phyloP scores from a whole-genome alignment of 441 rosid species.

The Viola pubescens region DNA sequence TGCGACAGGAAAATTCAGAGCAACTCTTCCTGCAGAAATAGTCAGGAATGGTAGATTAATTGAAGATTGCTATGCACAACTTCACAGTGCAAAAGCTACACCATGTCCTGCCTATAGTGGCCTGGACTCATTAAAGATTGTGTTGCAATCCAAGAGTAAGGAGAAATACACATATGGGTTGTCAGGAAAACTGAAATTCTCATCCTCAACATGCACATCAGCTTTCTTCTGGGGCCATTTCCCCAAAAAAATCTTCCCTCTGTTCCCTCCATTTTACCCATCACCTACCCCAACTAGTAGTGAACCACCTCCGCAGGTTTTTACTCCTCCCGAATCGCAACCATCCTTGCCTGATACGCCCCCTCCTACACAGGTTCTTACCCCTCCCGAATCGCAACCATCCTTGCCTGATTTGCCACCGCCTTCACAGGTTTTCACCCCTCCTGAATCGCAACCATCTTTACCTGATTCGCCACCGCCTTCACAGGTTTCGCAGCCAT shows the following conservation, averaged over 20 bases:
- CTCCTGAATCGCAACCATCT: no score
- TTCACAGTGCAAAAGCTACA: slow-evolving; percentile 49
- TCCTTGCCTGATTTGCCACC: slow-evolving; percentile 19
- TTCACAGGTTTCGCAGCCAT: slow-evolving; percentile 19
- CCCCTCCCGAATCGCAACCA: neutral
- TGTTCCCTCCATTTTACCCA: slow-evolving; percentile 7
- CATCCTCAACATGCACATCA: slow-evolving; percentile 56
- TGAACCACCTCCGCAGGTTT: no score
- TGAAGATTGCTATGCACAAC: slow-evolving; percentile 87
- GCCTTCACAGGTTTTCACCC: slow-evolving; percentile 31
- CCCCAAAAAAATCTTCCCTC: slow-evolving; percentile 26
- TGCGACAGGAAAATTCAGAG: slow-evolving; percentile 54
- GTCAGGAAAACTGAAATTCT: slow-evolving; percentile 48
- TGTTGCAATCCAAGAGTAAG: slow-evolving; percentile 29
- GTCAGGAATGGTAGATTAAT: slow-evolving; percentile 41
- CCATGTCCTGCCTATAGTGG: slow-evolving; percentile 55
- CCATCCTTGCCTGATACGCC: slow-evolving; percentile 17
- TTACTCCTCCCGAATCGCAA: no score
- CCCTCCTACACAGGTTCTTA: slow-evolving; percentile 29
- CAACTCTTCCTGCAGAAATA: slow-evolving; percentile 42
- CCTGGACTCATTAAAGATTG: slow-evolving; percentile 46
- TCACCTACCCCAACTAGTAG: no score
- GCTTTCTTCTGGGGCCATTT: slow-evolving; percentile 48
- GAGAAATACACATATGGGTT: slow-evolving; percentile 46
- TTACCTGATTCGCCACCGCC: slow-evolving; percentile 27